Evolutionary conservation across 2,329 filamentous ascomycete genomes (phyloP).

Genomic region (Phialophora chinensis): DNA sequence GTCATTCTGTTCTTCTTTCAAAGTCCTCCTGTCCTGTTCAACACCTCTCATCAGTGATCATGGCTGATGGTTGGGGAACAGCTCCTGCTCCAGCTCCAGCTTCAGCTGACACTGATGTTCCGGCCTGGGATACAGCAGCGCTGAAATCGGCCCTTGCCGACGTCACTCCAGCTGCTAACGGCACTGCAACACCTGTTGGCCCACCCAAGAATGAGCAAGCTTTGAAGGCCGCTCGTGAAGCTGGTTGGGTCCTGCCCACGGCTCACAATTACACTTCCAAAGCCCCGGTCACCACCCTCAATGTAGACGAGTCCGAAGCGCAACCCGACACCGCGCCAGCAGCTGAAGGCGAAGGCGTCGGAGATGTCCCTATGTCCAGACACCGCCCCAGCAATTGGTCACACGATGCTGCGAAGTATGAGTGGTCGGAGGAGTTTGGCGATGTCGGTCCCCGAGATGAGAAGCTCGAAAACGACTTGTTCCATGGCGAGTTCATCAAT

Average conservation of each 20-base stretch:
- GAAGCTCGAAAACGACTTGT: constrained; percentile 77
- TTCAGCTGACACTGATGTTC: constrained; percentile 7
- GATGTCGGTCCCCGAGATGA: constrained; percentile 77
- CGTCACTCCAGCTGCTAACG: constrained; percentile 17
- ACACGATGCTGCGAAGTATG: constrained; percentile 70
- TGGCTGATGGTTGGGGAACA: not conserved
- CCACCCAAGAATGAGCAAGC: constrained; percentile 22
- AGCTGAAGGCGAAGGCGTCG: constrained; percentile 4
- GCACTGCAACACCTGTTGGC: constrained; percentile 5
- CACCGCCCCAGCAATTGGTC: constrained; percentile 50
- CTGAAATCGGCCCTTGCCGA: constrained; percentile 25
- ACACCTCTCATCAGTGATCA: not conserved
- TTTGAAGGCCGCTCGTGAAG: constrained; percentile 22
- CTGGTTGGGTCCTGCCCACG: constrained; percentile 33
- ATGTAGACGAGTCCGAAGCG: constrained; percentile 6
- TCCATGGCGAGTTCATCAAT: constrained; percentile 61
- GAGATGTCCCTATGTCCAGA: not conserved
- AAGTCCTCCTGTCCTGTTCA: not conserved
- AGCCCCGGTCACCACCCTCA: constrained; percentile 15
- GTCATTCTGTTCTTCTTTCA: constrained; percentile 2
- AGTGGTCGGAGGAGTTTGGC: constrained; percentile 84
- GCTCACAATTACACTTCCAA: constrained; percentile 29
- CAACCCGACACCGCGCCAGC: constrained; percentile 14
- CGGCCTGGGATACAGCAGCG: constrained; percentile 23
- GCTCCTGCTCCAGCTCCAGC: not conserved